These are phyloP conservation scores for Ceratobasidium papillatum DNA, from an alignment of 1,284 basidiomycete genomes.

Conservation along the genomic window DNA sequence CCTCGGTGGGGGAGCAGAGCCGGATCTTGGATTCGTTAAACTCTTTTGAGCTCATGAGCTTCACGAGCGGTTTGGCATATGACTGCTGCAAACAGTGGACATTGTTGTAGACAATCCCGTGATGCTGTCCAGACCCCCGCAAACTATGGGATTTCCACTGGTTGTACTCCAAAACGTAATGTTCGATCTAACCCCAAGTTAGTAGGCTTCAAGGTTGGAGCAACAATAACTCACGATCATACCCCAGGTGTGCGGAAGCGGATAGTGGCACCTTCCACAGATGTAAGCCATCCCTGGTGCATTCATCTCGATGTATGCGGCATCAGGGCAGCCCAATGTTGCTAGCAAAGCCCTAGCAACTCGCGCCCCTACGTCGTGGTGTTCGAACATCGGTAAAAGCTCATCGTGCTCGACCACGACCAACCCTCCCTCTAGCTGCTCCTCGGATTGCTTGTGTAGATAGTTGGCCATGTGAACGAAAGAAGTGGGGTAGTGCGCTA, in stretches of 20 bases:
- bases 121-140: background rate
- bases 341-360: constrained; percentile 18
- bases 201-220: background rate
- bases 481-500: background rate
- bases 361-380: constrained; percentile 7
- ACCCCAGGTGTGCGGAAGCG: constrained; percentile 15
- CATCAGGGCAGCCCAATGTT: constrained; percentile 24
- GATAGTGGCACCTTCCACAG: constrained; percentile 27
- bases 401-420: background rate
- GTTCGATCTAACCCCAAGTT: constrained; percentile 6
- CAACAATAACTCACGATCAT: constrained; percentile 4
- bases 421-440: background rate
- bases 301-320: constrained; percentile 31
- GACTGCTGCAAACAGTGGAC: constrained; percentile 1
- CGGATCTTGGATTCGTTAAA: constrained; percentile 4
- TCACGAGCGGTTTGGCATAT: constrained; percentile 17
- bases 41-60: constrained; percentile 16
- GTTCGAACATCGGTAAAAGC: constrained; percentile 1
- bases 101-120: constrained; percentile 22
- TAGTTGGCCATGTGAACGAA: constrained; percentile 1
- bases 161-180: constrained; percentile 17
- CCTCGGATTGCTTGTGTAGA: constrained; percentile 1
- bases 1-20: background rate
- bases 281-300: constrained; percentile 10
- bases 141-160: constrained; percentile 7